These are phyloP conservation scores for Ascochyta pisi DNA, from an alignment of 2,329 filamentous ascomycete species.

Conservation along the genomic window DNA sequence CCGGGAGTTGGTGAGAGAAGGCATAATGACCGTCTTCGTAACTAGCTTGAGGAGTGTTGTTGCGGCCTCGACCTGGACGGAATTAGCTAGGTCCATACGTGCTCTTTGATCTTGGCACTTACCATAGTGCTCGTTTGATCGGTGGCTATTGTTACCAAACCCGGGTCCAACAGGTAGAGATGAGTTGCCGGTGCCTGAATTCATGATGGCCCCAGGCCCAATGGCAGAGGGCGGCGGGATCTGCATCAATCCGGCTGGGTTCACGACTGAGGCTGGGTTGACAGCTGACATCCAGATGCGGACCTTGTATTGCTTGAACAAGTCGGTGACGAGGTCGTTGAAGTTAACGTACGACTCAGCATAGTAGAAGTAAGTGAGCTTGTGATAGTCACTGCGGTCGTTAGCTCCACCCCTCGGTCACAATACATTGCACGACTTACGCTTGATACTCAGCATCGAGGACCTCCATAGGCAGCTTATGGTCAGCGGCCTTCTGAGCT, in stretches of 20 bases:
- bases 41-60: conserved; percentile 25
- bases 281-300: conserved; percentile 99
- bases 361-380: conserved; percentile 98
- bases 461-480: conserved; percentile 97
- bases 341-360: conserved; percentile 99
- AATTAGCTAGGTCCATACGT: conserved; percentile 14
- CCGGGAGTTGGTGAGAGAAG: conserved; percentile 43
- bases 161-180: conserved; percentile 42
- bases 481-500: conserved; percentile 94
- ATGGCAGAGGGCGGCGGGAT: conserved; percentile 48
- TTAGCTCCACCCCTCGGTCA: conserved; percentile 9
- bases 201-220: conserved; percentile 47
- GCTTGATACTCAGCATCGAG: conserved; percentile 98
- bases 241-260: conserved; percentile 42
- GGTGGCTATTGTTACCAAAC: conserved; percentile 38
- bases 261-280: conserved; percentile 87
- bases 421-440: conserved; percentile 64
- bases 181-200: conserved; percentile 25
- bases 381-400: conserved; percentile 87
- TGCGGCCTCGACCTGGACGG: conserved; percentile 25
- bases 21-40: conserved; percentile 39
- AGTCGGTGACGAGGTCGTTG: conserved; percentile 93
- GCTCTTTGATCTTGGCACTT: conserved; percentile 9
- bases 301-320: conserved; percentile 99
- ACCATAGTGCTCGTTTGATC: conserved; percentile 39